phyloP scores from a whole-genome alignment of 2,329 filamentous ascomycete genomes.

The Colletotrichum truncatum region DNA sequence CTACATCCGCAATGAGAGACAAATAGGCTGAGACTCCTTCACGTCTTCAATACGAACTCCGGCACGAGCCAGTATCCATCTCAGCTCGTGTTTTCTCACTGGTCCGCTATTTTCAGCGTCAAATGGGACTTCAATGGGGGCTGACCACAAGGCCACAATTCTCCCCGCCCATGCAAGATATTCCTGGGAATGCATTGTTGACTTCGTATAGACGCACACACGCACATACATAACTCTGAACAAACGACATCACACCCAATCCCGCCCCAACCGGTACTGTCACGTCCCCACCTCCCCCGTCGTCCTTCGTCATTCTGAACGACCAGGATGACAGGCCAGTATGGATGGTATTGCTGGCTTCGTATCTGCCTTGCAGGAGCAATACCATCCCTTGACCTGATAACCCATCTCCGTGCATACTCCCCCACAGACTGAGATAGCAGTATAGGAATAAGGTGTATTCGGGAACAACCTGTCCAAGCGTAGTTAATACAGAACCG shows the following conservation, averaged over 20 bases:
- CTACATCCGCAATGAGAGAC: neutral
- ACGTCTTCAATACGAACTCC: conserved; percentile 17
- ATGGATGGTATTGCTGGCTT: neutral
- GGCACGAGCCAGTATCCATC: conserved; percentile 14
- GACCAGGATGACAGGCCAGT: neutral
- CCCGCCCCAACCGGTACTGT: neutral
- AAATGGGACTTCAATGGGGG: neutral
- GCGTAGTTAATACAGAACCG: neutral
- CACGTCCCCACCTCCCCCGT: neutral
- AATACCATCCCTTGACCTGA: neutral
- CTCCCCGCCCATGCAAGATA: neutral
- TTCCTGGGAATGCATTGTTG: neutral
- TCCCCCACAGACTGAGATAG: neutral
- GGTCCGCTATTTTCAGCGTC: conserved; percentile 23
- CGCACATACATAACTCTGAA: neutral
- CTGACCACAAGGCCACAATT: neutral
- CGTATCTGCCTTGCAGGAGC: neutral
- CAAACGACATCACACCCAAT: neutral
- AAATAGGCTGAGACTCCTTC: conserved; percentile 17
- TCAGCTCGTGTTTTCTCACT: neutral
- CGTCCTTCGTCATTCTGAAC: neutral
- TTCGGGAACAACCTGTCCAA: neutral
- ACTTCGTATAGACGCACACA: neutral
- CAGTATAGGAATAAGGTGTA: neutral
- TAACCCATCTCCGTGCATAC: neutral